Base-by-base conservation (phyloP, 2,329 filamentous ascomycete genomes). In the Penicillium palitans region DNA sequence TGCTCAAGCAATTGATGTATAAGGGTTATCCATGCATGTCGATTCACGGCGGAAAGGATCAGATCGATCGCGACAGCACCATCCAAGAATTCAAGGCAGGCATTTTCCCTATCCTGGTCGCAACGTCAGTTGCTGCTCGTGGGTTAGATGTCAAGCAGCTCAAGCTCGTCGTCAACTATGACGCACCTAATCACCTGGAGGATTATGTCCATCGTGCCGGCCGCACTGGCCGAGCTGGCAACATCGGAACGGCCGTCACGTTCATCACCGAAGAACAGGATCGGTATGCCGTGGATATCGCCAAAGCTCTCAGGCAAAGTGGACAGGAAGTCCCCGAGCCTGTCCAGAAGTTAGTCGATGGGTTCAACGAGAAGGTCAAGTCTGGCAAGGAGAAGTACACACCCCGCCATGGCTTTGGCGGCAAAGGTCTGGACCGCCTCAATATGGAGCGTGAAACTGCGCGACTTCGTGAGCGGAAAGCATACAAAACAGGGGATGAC, bases 201-300 rank as follows among this genome's bases (percentile, higher is more conserved):
- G 95, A 98, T 71, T 98, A 98, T 70, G 93, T 98, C 41, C 95
- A 97, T 74, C 89, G 95, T 62, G 91, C 90, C 55, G 95, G 95
- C 48, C 90, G 95, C 68, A 98, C 95, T 8, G 95, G 95, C 12
- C 89, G 95, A 72, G 95, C 95, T 46, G 95, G 95, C 41, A 96
- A 97, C 70, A 96, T 87, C 24, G 95, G 95, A 62, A 96, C 92
- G 40, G 95, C 95, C 0, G 90, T 99, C 51, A 99, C 95, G 0
- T 96, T 98, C 71, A 81, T 99, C 58, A 96, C 91, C 0, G 89
- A 91, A 42, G 90, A 96, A 47, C 93, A 99, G 74, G 93, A 96
- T 71, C 91, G 91, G 63, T 97, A 90, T 70, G 90, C 95, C 2
- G 84, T 90, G 12, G 92, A 96, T 66, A 91, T 97, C 60, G 87